These are phyloP conservation scores for Thamnidium elegans DNA, from an alignment of 192 early-diverging fungal species.

Conservation along the genomic window DNA sequence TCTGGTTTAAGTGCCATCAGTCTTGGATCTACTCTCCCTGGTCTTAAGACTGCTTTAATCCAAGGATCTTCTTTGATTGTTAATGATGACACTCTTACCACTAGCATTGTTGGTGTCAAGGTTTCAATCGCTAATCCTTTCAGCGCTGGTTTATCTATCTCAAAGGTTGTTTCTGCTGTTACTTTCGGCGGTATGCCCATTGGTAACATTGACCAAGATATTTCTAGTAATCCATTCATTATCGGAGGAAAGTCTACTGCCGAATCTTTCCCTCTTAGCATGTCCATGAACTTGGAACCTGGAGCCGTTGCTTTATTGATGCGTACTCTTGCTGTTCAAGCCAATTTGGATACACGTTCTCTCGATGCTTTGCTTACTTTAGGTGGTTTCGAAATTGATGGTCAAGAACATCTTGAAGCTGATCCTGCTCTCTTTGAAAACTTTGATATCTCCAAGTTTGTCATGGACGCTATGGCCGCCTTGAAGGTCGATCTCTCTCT, in stretches of 20 bases:
- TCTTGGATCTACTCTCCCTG: constrained; percentile 48
- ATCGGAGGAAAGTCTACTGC: constrained; percentile 43
- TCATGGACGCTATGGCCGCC: constrained; percentile 45
- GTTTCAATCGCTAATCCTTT: constrained; percentile 59
- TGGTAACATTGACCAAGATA: constrained; percentile 46
- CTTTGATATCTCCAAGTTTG: constrained; percentile 46
- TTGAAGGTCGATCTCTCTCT: constrained; percentile 52
- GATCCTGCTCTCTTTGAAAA: constrained; percentile 35
- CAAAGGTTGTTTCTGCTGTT: constrained; percentile 44
- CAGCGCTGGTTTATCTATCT: constrained; percentile 45
- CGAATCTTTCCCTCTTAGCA: constrained; percentile 24
- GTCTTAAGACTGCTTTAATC: constrained; percentile 44
- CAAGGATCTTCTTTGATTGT: constrained; percentile 41
- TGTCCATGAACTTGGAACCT: constrained; percentile 54
- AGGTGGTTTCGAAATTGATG: constrained; percentile 37
- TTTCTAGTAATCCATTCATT: constrained; percentile 39
- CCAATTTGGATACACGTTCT: constrained; percentile 42
- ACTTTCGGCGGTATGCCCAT: constrained; percentile 40
- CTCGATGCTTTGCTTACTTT: constrained; percentile 46
- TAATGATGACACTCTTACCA: constrained; percentile 37
- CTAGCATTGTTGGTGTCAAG: constrained; percentile 42
- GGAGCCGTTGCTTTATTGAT: constrained; percentile 46
- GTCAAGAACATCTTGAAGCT: constrained; percentile 27
- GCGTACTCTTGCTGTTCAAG: constrained; percentile 42
- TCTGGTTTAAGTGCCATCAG: constrained; percentile 40